Evolutionary conservation across 441 rosid species (phyloP).

Genomic region (Gossypium trilobum): DNA sequence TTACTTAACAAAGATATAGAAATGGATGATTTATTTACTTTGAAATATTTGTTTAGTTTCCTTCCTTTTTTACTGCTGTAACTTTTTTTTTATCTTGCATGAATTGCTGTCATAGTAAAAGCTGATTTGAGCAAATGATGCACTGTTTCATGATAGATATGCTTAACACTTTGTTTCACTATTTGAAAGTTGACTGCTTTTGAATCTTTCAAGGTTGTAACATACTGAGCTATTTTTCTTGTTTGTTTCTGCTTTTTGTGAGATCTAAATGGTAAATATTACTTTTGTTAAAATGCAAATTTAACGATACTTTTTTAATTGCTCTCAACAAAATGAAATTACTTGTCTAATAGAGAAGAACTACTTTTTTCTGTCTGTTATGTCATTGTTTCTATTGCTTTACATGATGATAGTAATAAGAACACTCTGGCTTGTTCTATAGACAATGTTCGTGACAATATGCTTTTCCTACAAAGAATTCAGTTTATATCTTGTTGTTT

Average conservation of each 20-base stretch:
- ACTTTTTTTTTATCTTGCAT: background rate
- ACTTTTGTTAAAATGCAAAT: background rate
- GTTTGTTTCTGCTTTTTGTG: background rate
- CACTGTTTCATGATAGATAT: background rate
- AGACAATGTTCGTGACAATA: background rate
- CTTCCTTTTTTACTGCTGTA: background rate
- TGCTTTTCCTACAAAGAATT: background rate
- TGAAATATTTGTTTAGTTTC: background rate
- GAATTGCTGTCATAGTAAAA: background rate
- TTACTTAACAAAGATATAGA: background rate
- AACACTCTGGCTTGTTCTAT: background rate
- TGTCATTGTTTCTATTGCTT: slow-evolving; percentile 3
- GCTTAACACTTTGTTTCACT: background rate
- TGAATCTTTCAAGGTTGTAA: slow-evolving; percentile 1
- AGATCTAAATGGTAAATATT: background rate
- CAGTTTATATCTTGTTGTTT: background rate
- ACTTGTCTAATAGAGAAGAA: background rate
- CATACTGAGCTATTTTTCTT: background rate
- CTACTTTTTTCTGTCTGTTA: background rate
- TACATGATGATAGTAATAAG: background rate
- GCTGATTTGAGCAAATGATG: background rate
- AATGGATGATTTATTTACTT: background rate
- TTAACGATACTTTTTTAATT: background rate
- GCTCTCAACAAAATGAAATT: background rate
- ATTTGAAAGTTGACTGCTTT: slow-evolving; percentile 4